Evolutionary conservation across 2,329 filamentous ascomycete genomes (phyloP).

Genomic region (Aspergillus japonicus): DNA sequence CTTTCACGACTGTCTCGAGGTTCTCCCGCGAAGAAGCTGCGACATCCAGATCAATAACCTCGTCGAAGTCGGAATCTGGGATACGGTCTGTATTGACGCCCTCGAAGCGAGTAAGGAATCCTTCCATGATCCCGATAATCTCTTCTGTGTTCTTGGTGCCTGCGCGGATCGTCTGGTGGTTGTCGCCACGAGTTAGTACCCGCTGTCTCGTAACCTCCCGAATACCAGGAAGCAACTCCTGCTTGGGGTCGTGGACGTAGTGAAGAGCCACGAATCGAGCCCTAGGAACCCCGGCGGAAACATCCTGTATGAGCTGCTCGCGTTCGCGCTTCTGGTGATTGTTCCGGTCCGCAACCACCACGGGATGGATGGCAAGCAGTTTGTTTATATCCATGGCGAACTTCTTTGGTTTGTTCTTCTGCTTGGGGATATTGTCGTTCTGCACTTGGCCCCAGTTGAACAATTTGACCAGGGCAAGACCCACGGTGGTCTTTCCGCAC

Average conservation of each 20-base stretch:
- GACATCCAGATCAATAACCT: conserved; percentile 81
- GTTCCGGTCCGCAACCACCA: conserved; percentile 88
- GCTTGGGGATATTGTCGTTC: conserved; percentile 90
- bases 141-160: conserved; percentile 68
- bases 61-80: conserved; percentile 82
- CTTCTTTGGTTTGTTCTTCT: conserved; percentile 68
- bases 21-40: conserved; percentile 76
- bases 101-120: conserved; percentile 85
- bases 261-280: conserved; percentile 81
- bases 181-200: conserved; percentile 83
- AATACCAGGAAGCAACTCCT: conserved; percentile 65
- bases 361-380: conserved; percentile 63
- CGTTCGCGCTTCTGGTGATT: conserved; percentile 88
- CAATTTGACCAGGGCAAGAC: conserved; percentile 73
- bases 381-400: conserved; percentile 73
- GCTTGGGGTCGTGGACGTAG: conserved; percentile 72
- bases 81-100: conserved; percentile 62
- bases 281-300: conserved; percentile 60
- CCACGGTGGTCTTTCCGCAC: conserved; percentile 94
- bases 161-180: conserved; percentile 96
- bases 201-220: conserved; percentile 72
- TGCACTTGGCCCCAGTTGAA: conserved; percentile 93
- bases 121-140: conserved; percentile 89
- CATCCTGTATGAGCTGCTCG: conserved; percentile 79
- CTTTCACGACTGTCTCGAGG: conserved; percentile 72